These are phyloP conservation scores for Schizosaccharomyces osmophilus DNA, from an alignment of 805 yeast species.

Conservation along the genomic window DNA sequence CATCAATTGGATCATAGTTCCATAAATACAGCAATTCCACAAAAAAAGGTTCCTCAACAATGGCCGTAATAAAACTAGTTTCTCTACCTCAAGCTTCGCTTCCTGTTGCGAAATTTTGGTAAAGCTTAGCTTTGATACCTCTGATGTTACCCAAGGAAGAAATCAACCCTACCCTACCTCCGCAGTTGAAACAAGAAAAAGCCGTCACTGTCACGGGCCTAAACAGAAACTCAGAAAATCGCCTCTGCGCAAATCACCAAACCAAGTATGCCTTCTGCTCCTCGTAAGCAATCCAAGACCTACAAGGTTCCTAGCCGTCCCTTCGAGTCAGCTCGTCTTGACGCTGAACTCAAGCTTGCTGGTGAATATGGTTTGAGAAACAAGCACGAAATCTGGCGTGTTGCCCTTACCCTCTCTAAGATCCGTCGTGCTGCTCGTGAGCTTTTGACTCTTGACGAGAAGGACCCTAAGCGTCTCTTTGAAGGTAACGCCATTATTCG, in stretches of 20 bases:
- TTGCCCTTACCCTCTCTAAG: constrained; percentile 96
- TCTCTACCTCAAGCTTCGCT: too few species aligned
- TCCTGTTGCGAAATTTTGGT: too few species aligned
- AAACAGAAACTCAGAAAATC: neutral
- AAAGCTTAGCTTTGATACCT: too few species aligned
- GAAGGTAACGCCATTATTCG: constrained; percentile 99
- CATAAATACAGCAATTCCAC: too few species aligned
- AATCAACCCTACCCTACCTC: neutral
- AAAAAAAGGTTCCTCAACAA: too few species aligned
- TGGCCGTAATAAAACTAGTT: too few species aligned
- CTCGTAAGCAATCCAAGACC: constrained; percentile 98
- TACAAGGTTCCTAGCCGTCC: constrained; percentile 84
- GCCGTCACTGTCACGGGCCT: neutral
- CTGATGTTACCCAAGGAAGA: too few species aligned
- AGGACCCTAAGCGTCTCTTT: constrained; percentile 99
- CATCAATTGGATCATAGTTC: too few species aligned
- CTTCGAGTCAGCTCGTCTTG: constrained; percentile 78
- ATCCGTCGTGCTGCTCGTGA: constrained; percentile 99
- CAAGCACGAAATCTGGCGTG: constrained; percentile 99
- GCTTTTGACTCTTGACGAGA: constrained; percentile 97
- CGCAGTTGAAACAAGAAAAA: neutral
- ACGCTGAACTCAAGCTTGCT: constrained; percentile 95
- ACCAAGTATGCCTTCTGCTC: constrained; percentile 32
- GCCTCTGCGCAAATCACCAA: neutral
- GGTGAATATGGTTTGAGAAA: constrained; percentile 99